Evolutionary conservation across 2,329 filamentous ascomycete species (phyloP).

Genomic region (Magnaporthales sp.): DNA sequence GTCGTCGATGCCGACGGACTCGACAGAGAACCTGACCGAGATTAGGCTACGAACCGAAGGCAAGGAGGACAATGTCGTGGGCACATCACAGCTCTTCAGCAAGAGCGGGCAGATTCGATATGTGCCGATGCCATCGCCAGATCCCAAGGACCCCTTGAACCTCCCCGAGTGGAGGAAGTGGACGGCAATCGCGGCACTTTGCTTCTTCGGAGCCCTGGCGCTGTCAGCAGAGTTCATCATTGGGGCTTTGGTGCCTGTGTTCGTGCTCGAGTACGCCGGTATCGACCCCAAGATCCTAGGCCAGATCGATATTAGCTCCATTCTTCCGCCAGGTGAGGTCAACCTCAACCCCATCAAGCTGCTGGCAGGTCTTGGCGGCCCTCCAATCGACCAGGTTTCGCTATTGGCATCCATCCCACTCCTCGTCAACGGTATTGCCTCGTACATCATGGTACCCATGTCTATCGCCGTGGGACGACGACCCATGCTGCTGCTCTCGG

Average conservation of each 20-base stretch:
- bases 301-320: constrained; percentile 13
- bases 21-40: constrained; percentile 13
- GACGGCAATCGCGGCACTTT: constrained; percentile 10
- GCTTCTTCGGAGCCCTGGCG: constrained; percentile 16
- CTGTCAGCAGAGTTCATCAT: constrained; percentile 17
- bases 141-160: constrained; percentile 17
- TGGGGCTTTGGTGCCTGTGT: constrained; percentile 21
- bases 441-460: constrained; percentile 27
- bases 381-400: constrained; percentile 19
- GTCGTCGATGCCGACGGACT: constrained; percentile 10
- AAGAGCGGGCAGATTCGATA: constrained; percentile 12
- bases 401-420: constrained; percentile 21
- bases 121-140: constrained; percentile 20
- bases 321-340: constrained; percentile 11
- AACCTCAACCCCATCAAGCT: constrained; percentile 19
- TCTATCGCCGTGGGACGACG: constrained; percentile 27
- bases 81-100: constrained; percentile 16
- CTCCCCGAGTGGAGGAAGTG: constrained; percentile 13
- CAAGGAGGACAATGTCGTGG: constrained; percentile 15
- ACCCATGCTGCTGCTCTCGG: constrained; percentile 23
- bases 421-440: constrained; percentile 28
- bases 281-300: constrained; percentile 20
- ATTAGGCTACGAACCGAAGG: constrained; percentile 10
- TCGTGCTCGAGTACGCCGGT: constrained; percentile 23
- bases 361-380: constrained; percentile 16